Conservation (phyloP, 1,139 yeast species). For the Suhomyces yuchorum region DNA sequence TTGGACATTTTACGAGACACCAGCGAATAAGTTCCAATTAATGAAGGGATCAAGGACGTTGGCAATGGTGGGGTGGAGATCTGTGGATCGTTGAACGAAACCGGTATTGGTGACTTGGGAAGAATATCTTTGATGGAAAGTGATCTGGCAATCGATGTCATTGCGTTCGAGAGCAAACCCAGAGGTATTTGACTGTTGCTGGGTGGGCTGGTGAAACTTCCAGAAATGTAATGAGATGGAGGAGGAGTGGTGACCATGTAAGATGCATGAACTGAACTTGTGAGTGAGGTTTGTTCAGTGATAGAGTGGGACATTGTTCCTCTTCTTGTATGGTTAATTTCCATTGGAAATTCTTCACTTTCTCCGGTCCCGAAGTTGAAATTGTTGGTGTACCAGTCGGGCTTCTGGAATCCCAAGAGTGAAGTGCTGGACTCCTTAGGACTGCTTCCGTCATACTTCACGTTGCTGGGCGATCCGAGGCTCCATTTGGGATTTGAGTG, state of each 20-base stretch:
- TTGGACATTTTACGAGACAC: constrained; percentile 39
- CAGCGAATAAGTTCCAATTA: constrained; percentile 44
- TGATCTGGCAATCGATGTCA: constrained; percentile 25
- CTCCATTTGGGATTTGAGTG: not conserved
- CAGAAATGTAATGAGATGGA: constrained; percentile 31
- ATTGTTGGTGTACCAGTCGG: constrained; percentile 42
- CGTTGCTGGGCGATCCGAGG: not conserved
- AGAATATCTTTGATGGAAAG: constrained; percentile 17
- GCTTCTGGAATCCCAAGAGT: constrained; percentile 31
- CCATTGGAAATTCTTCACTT: not conserved
- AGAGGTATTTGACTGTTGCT: constrained; percentile 1
- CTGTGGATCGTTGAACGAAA: constrained; percentile 7
- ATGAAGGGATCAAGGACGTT: constrained; percentile 45
- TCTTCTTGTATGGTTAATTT: not conserved
- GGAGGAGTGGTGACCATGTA: constrained; percentile 21
- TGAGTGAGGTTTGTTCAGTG: constrained; percentile 15
- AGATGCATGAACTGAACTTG: not conserved
- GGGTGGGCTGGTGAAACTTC: constrained; percentile 1
- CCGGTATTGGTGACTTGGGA: constrained; percentile 6
- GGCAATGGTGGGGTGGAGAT: constrained; percentile 24
- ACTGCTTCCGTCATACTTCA: not conserved
- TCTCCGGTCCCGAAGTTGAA: not conserved
- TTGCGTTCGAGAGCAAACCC: constrained; percentile 20
- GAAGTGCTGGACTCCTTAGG: not conserved
- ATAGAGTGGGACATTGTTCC: constrained; percentile 1